Conservation (phyloP, 352 stramenopile species). For the Pythium monospermum region DNA sequence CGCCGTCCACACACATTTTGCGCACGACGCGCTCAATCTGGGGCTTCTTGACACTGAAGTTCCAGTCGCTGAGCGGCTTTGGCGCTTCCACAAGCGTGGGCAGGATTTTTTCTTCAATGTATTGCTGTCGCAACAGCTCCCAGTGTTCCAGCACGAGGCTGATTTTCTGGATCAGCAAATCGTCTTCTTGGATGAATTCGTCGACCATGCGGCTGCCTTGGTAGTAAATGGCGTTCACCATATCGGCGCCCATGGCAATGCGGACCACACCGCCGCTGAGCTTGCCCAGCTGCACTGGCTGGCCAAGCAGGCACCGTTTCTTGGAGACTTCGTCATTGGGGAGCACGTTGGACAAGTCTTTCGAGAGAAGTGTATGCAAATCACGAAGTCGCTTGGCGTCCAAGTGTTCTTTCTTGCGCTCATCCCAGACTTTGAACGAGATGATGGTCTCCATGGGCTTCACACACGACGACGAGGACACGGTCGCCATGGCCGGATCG, state of each 20-base stretch:
- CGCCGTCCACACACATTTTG: constrained; percentile 42
- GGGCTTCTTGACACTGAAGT: constrained; percentile 69
- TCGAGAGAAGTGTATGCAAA: constrained; percentile 63
- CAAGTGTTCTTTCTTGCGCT: constrained; percentile 30
- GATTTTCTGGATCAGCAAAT: constrained; percentile 62
- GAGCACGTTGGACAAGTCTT: constrained; percentile 56
- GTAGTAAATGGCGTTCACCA: constrained; percentile 71
- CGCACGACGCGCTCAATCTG: constrained; percentile 57
- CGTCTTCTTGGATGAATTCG: constrained; percentile 45
- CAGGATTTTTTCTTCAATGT: constrained; percentile 48
- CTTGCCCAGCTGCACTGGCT: constrained; percentile 78
- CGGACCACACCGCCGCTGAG: constrained; percentile 55
- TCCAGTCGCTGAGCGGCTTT: constrained; percentile 59
- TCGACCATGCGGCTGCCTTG: constrained; percentile 29
- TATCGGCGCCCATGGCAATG: constrained; percentile 85
- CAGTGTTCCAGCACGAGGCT: constrained; percentile 63
- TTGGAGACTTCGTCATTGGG: constrained; percentile 40
- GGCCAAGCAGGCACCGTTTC: constrained; percentile 66
- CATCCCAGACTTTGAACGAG: constrained; percentile 71
- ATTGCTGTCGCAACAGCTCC: constrained; percentile 53
- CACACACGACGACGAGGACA: not conserved
- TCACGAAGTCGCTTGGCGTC: constrained; percentile 46
- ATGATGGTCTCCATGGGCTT: constrained; percentile 69
- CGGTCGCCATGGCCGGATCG: constrained; percentile 12
- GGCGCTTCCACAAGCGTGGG: constrained; percentile 32